These are phyloP conservation scores for Plectosphaerella plurivora DNA, from an alignment of 2,329 filamentous ascomycete species.

Conservation along the genomic window DNA sequence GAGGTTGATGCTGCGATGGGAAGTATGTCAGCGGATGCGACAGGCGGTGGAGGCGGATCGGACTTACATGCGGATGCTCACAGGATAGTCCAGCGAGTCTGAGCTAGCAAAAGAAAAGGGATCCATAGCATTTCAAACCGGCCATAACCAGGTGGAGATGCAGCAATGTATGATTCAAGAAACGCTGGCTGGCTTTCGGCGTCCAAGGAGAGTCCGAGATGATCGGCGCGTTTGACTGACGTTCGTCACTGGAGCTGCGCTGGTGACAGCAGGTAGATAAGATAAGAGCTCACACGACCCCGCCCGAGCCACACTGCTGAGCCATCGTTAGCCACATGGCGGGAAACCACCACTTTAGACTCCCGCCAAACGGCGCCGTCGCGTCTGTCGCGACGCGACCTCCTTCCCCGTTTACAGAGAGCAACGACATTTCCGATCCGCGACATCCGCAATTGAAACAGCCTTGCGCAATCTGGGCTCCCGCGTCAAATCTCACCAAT, in stretches of 20 bases:
- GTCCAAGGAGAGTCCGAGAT: too few species aligned
- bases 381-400: neutral
- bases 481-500: too few species aligned
- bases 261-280: too few species aligned
- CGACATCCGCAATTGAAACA: too few species aligned
- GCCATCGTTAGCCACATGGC: neutral
- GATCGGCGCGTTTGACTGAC: too few species aligned
- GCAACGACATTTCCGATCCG: too few species aligned
- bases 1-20: slow-evolving; percentile 37
- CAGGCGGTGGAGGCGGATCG: neutral
- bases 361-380: neutral
- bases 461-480: too few species aligned
- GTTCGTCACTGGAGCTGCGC: too few species aligned
- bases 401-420: neutral
- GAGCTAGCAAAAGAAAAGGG: slow-evolving; percentile 94
- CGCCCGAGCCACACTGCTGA: neutral
- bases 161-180: too few species aligned
- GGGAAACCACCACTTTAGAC: slow-evolving; percentile 1
- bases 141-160: too few species aligned
- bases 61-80: slow-evolving; percentile 60
- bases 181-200: neutral
- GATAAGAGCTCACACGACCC: slow-evolving; percentile 5
- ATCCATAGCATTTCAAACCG: slow-evolving; percentile 59
- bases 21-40: neutral
- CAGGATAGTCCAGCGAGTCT: slow-evolving; percentile 71